A percentile compares a stretch with the other conserved stretches of the same genome.
Conservation (phyloP, 441 rosid species). For the Pelargonium australe region DNA sequence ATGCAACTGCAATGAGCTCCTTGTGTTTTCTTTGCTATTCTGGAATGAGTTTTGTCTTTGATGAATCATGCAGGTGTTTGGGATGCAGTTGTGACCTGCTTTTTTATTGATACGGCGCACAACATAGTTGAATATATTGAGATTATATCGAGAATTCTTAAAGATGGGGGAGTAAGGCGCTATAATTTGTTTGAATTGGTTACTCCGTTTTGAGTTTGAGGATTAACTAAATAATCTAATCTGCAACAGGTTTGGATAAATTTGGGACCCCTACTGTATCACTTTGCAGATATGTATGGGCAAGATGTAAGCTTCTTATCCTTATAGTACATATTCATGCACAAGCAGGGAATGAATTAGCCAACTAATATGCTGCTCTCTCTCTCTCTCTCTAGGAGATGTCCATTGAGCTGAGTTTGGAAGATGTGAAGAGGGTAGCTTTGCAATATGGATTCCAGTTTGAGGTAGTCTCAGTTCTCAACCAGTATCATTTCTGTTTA, state of each 20-base stretch:
- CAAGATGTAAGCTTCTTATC: conserved; percentile 61
- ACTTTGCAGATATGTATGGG: conserved; percentile 81
- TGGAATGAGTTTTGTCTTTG: not conserved
- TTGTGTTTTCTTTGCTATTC: not conserved
- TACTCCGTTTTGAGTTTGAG: conserved; percentile 6
- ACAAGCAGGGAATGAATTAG: not conserved
- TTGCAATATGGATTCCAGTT: conserved; percentile 59
- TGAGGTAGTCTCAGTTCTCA: conserved; percentile 37
- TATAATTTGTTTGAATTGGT: conserved; percentile 17
- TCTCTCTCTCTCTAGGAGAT: conserved; percentile 51
- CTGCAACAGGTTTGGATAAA: conserved; percentile 84
- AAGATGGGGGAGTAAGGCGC: conserved; percentile 83
- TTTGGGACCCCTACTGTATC: conserved; percentile 88
- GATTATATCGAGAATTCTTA: conserved; percentile 80
- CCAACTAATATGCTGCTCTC: conserved; percentile 4
- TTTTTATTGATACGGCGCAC: conserved; percentile 95
- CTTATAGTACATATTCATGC: conserved; percentile 16
- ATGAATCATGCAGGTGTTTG: conserved; percentile 56
- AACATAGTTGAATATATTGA: conserved; percentile 87
- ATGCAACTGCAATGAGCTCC: not conserved
- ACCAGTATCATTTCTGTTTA: not conserved
- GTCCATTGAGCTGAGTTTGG: conserved; percentile 92
- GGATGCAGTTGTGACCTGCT: conserved; percentile 97
- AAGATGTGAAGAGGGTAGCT: conserved; percentile 86
- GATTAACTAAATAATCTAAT: conserved; percentile 17